Percentiles rank a stretch among this genome's conserved stretches.
Conservation (phyloP, 768 basidiomycete genomes). For the Pilatotrama ljubarskyi region DNA sequence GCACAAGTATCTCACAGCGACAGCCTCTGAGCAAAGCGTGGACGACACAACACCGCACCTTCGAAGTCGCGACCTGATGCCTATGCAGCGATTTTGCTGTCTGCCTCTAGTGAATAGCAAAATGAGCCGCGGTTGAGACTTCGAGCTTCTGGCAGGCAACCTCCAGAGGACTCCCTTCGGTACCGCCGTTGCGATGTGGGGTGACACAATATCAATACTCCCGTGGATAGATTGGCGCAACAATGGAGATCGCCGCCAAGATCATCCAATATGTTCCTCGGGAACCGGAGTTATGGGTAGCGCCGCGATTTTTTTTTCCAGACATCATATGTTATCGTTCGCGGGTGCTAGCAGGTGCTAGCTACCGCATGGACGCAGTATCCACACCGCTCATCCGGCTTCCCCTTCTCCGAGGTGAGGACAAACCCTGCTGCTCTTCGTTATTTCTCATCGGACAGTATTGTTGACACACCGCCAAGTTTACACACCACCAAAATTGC, state of each 20-base stretch:
- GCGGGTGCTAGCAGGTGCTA: not conserved
- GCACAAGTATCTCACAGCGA: too few species aligned
- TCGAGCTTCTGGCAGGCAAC: too few species aligned
- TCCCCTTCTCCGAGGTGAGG: not conserved
- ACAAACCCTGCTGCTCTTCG: not conserved
- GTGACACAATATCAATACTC: not conserved
- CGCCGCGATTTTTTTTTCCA: not conserved
- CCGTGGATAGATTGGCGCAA: not conserved
- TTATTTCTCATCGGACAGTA: too few species aligned
- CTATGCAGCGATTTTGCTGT: too few species aligned
- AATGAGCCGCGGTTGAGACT: too few species aligned
- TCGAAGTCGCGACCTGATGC: too few species aligned
- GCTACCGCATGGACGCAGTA: not conserved
- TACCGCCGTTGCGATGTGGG: not conserved
- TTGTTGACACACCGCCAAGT: too few species aligned
- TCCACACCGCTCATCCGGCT: not conserved
- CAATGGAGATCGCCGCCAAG: constrained; percentile 4
- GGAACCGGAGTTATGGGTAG: not conserved
- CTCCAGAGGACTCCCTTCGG: not conserved
- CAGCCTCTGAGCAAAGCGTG: too few species aligned
- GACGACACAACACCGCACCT: too few species aligned
- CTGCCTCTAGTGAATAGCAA: too few species aligned
- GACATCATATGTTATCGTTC: not conserved
- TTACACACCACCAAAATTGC: not conserved
- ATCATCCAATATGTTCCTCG: not conserved